These are phyloP conservation scores for Dactylellina parvicollis DNA, from an alignment of 2,329 filamentous ascomycete species.

Conservation along the genomic window DNA sequence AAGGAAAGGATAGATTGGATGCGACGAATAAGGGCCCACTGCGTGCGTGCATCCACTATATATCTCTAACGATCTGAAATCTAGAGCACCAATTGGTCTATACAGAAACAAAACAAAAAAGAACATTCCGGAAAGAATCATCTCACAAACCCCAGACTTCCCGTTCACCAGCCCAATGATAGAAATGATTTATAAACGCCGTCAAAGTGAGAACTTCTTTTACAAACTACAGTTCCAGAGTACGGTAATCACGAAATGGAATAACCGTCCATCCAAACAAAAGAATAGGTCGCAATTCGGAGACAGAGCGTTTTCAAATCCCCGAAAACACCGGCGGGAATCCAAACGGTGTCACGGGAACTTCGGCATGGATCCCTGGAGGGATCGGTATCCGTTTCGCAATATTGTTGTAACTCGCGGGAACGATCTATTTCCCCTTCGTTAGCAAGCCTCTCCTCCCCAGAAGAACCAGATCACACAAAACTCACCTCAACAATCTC, in stretches of 20 bases:
- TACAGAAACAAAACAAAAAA: no score
- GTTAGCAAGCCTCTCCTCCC: not conserved
- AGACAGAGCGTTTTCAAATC: conserved; percentile 1
- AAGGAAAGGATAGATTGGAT: not conserved
- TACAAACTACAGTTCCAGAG: not conserved
- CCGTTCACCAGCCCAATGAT: not conserved
- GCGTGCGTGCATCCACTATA: no score
- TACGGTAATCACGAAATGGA: not conserved
- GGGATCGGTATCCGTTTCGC: conserved; percentile 90
- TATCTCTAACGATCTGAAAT: not conserved
- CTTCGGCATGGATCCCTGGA: conserved; percentile 65
- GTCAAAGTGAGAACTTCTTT: not conserved
- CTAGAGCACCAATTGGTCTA: conserved; percentile 1
- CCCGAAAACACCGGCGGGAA: conserved; percentile 37
- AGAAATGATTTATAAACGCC: not conserved
- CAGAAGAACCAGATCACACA: no score
- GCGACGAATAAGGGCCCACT: no score
- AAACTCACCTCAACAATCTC: conserved; percentile 88
- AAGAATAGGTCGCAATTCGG: not conserved
- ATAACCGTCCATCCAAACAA: not conserved
- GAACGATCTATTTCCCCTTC: conserved; percentile 73
- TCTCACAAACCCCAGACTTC: not conserved
- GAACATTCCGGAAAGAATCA: no score
- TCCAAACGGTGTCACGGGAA: conserved; percentile 38
- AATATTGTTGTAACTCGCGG: conserved; percentile 95